Conservation (phyloP, 495 filamentous ascomycete species). For the Lindgomyces ingoldianus region DNA sequence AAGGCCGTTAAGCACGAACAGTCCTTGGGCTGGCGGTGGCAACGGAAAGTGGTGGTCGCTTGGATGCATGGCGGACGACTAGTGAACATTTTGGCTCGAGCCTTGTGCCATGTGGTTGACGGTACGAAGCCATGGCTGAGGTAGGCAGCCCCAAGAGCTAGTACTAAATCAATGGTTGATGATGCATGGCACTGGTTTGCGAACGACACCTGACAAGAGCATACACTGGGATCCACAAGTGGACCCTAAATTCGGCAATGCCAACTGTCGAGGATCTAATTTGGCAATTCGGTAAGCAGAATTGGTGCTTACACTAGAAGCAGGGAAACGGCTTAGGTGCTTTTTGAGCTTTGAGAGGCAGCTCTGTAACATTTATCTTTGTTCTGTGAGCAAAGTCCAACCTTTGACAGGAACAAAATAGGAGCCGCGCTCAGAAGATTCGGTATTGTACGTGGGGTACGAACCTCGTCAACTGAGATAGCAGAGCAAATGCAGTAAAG, state of each 20-base stretch:
- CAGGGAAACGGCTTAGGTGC: neutral
- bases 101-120: neutral
- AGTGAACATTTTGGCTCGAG: slow-evolving; percentile 5
- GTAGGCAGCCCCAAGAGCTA: neutral
- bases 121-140: slow-evolving; percentile 2
- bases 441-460: too few relatives aligned
- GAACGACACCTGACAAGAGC: neutral
- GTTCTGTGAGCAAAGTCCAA: neutral
- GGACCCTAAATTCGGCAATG: neutral
- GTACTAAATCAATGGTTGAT: neutral
- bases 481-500: neutral
- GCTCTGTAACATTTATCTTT: neutral
- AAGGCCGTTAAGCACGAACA: neutral
- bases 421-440: neutral
- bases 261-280: neutral
- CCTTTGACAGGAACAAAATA: neutral
- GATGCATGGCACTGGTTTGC: neutral
- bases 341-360: neutral
- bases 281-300: too few relatives aligned
- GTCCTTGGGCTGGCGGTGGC: neutral
- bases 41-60: neutral
- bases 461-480: neutral
- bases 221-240: neutral
- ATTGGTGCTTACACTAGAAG: too few relatives aligned
- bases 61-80: neutral